These are phyloP conservation scores for Emergomyces pasteurianus DNA, from an alignment of 2,329 filamentous ascomycete species.

Conservation along the genomic window DNA sequence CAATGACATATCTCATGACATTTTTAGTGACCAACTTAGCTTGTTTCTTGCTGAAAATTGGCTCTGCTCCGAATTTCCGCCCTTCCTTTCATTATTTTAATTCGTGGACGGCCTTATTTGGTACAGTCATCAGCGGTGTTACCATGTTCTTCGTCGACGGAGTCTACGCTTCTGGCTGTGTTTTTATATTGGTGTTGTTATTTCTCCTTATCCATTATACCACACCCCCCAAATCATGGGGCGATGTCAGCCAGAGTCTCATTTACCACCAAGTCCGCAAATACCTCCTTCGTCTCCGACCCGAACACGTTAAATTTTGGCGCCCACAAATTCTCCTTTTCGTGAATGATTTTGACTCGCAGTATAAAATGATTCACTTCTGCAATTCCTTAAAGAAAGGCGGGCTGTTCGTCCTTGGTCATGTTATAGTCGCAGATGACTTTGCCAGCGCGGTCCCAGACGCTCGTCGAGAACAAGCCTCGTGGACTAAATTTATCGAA, in stretches of 20 bases:
- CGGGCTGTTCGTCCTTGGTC: slow-evolving; percentile 69
- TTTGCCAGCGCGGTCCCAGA: slow-evolving; percentile 69
- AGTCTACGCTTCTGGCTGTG: slow-evolving; percentile 63
- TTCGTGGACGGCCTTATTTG: slow-evolving; percentile 66
- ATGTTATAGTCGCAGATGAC: slow-evolving; percentile 76
- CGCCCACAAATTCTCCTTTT: slow-evolving; percentile 75
- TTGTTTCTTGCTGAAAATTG: slow-evolving; percentile 75
- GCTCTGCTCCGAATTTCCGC: slow-evolving; percentile 78
- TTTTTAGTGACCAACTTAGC: slow-evolving; percentile 82
- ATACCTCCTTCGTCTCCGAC: slow-evolving; percentile 68
- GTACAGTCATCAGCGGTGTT: slow-evolving; percentile 61
- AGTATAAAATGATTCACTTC: slow-evolving; percentile 76
- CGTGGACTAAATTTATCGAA: slow-evolving; percentile 81
- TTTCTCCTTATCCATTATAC: slow-evolving; percentile 80
- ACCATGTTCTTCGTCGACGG: slow-evolving; percentile 89
- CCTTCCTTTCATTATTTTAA: slow-evolving; percentile 84
- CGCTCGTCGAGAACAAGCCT: slow-evolving; percentile 64
- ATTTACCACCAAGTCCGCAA: slow-evolving; percentile 85
- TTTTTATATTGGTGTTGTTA: slow-evolving; percentile 60
- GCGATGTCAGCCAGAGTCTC: slow-evolving; percentile 77
- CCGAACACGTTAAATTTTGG: slow-evolving; percentile 92
- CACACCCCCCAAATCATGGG: slow-evolving; percentile 77
- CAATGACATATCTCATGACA: slow-evolving; percentile 87
- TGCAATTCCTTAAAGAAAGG: slow-evolving; percentile 89
- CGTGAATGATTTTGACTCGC: slow-evolving; percentile 68